Base-by-base conservation (phyloP, 1,284 basidiomycete species). In the Marasmius tenuissimus region DNA sequence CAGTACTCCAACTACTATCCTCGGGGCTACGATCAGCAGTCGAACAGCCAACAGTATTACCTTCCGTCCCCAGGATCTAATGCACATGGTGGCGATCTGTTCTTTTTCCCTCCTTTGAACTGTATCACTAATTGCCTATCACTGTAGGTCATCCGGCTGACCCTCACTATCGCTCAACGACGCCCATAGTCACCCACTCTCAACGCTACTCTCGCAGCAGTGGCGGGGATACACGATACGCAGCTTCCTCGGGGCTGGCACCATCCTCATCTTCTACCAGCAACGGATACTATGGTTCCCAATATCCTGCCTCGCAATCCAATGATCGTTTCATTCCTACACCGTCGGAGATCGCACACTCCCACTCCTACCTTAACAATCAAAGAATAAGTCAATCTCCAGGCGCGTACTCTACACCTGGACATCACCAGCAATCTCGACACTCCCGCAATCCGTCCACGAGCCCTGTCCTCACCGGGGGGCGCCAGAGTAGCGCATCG, bases 291-390 rank as follows among this genome's bases (percentile, higher is more conserved):
- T 56, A 73, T n/a, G 71, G 68, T 63, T 47, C 73, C 1, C 69
- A 73, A 49, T 75, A 74, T 57, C 51, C 70, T 50, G 63, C 73
- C 54, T 71, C 75, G 65, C 70, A 67, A 65, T 18, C 34, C 27
- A 67, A n/a, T 64, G 72, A 57, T 39, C 76, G 77, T 18, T 85
- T 85, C 65, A 82, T 85, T 49, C 81, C 83, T n/a, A 84, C 83
- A 1, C 83, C 83, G 8, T 82, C 81, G 5, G 80, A 85, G 58
- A 70, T 82, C 20, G 78, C 75, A 42, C 73, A 78, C 49, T 69
- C 71, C 42, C 82, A 80, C 67, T 74, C 76, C 20, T 76, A 71
- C 51, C 72, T 78, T 64, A 66, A 74, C 53, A 68, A 57, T 50
- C 62, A 63, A 47, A 67, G 71, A 66, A 37, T 71, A 58, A 63